Percentiles rank a stretch among this genome's conserved stretches.
Conservation (phyloP, 805 yeast species). For the Candida gorgasii region DNA sequence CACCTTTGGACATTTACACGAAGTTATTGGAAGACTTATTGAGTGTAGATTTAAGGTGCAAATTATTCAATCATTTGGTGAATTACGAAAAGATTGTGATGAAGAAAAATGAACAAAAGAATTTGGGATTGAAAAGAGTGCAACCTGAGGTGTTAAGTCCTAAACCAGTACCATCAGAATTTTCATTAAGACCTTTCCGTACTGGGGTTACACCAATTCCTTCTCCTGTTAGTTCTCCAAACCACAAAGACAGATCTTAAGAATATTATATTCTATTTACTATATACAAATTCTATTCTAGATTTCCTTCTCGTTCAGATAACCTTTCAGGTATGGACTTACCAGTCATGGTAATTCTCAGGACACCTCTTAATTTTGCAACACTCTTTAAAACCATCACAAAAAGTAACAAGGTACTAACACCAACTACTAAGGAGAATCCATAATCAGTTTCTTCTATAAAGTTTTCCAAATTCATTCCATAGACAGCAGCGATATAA, state of each 20-base stretch:
- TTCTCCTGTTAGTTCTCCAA: slow-evolving; percentile 40
- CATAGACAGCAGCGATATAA: slow-evolving; percentile 83
- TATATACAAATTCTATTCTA: too few relatives aligned
- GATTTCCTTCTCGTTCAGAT: too few relatives aligned
- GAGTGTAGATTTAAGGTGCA: slow-evolving; percentile 21
- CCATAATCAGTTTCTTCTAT: slow-evolving; percentile 77
- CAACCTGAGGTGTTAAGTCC: slow-evolving; percentile 16
- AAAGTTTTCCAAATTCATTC: slow-evolving; percentile 88
- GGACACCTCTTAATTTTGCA: slow-evolving; percentile 60
- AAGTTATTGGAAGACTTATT: slow-evolving; percentile 30
- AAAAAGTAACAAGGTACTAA: slow-evolving; percentile 44
- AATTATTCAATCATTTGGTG: slow-evolving; percentile 22
- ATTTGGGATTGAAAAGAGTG: slow-evolving; percentile 20
- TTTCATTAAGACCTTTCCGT: slow-evolving; percentile 42
- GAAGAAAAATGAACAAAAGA: slow-evolving; percentile 30
- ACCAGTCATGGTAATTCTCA: slow-evolving; percentile 70
- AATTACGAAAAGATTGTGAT: slow-evolving; percentile 28
- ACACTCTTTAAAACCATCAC: slow-evolving; percentile 55
- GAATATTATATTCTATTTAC: too few relatives aligned
- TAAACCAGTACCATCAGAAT: slow-evolving; percentile 20
- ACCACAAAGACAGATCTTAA: slow-evolving; percentile 19
- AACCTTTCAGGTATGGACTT: too few relatives aligned
- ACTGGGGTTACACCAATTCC: slow-evolving; percentile 43
- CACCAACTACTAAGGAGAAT: slow-evolving; percentile 46
- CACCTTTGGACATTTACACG: slow-evolving; percentile 33